Base-by-base conservation (phyloP, 306 rosid genomes). In the Lablab purpureus region DNA sequence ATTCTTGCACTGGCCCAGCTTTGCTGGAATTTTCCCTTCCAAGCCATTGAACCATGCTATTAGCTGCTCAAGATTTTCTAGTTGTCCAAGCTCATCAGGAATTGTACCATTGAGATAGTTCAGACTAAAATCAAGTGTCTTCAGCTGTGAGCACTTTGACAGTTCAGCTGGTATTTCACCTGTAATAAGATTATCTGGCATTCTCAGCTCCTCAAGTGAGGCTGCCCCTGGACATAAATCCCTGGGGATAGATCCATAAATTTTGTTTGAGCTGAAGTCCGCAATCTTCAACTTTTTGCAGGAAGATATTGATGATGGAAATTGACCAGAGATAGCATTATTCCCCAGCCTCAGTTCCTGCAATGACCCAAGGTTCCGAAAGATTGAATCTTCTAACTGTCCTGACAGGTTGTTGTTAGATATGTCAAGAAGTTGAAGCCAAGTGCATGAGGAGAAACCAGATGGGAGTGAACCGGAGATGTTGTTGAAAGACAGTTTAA, bases 1-100 rank as follows among this genome's bases (percentile, higher is more conserved):
- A 71, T 87, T 89, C 87, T 49, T 88, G 85, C 99, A 93, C 45
- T 87, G 87, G 4, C 99, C 98, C 88, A 95, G 82, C 68, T 92
- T 95, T 60, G 94, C 84, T 36, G 99, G 99, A 74, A 95, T 89
- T 52, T 67, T 88, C 27, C 99, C 99, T 85, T 91, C 94, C 83
- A 95, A 83, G 55, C 88, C 87, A 81, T 95, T 95, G 90, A 86
- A 92, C 99, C 99, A 95, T 58, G 98, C 98, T 77, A 95, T 91
- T 32, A 95, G 67, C 91, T 93, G 91, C 87, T 91, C 93, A 60
- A 95, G 91, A 80, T 90, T 91, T 59, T 85, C 88, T 65, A 95
- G 94, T 46, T 85, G 64, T 74, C 99, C 98, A n/a, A 95, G 92
- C 87, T 95, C 98, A 18, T 92, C 82, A 1, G 99, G 99, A 37